A percentile compares a stretch with the other conserved stretches of the same genome.
Evolutionary conservation across 2,329 filamentous ascomycete genomes (phyloP).

Genomic region (Xylaria digitata): DNA sequence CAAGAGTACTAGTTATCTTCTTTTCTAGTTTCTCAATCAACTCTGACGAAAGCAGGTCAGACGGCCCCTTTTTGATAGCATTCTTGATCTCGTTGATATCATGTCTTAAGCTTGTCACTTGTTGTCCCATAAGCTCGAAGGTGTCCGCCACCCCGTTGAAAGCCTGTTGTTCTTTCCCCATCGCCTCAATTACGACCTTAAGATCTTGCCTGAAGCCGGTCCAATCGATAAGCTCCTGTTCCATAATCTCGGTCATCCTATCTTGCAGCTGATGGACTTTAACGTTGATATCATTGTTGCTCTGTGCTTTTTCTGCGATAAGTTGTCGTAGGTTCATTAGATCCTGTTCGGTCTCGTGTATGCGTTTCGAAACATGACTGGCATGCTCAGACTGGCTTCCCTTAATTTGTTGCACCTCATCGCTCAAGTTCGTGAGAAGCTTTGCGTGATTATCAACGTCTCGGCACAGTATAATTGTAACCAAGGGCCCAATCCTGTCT

Average conservation of each 20-base stretch:
- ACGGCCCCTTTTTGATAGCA: background rate
- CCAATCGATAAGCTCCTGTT: conserved; percentile 10
- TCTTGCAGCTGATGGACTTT: conserved; percentile 10
- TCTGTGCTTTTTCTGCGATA: conserved; percentile 7
- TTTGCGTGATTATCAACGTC: conserved; percentile 37
- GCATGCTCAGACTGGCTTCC: conserved; percentile 5
- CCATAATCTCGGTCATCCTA: conserved; percentile 12
- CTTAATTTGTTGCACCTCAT: conserved; percentile 18
- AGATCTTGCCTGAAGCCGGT: conserved; percentile 1
- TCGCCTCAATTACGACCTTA: conserved; percentile 6
- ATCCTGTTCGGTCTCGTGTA: conserved; percentile 23
- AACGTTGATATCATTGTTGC: background rate
- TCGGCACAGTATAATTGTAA: conserved; percentile 39
- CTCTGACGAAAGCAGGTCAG: background rate
- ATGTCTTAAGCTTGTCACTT: background rate
- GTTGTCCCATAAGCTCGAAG: background rate
- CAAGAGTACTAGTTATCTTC: conserved; percentile 4
- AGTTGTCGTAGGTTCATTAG: conserved; percentile 25
- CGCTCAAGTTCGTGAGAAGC: conserved; percentile 21
- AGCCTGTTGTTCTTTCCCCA: conserved; percentile 12
- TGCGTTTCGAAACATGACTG: conserved; percentile 9
- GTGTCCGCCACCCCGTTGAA: conserved; percentile 2
- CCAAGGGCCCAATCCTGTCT: conserved; percentile 34
- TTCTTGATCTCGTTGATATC: conserved; percentile 13
- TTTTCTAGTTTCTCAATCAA: conserved; percentile 16